These are phyloP conservation scores for Metschnikowia matae DNA, from an alignment of 805 yeast genomes.

Conservation along the genomic window DNA sequence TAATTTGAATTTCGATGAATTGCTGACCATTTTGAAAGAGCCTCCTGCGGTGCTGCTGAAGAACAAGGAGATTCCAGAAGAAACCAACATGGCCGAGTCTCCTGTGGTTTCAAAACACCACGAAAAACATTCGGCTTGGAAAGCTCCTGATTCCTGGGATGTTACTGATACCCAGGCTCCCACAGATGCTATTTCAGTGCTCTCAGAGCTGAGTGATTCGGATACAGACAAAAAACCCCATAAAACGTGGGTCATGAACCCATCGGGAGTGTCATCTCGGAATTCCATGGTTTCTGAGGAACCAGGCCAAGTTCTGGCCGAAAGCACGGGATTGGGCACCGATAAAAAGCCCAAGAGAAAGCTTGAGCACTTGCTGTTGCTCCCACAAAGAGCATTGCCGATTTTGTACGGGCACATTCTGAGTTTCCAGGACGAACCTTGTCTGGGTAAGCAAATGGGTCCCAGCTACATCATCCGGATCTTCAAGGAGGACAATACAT, in stretches of 20 bases:
- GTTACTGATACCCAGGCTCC: conserved; percentile 27
- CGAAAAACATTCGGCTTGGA: conserved; percentile 29
- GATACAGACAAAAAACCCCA: conserved; percentile 2
- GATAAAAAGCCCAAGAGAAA: conserved; percentile 7
- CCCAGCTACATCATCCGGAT: conserved; percentile 59
- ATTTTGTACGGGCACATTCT: conserved; percentile 28
- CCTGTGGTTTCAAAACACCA: conserved; percentile 7
- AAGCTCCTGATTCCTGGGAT: conserved; percentile 49
- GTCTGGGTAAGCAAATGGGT: conserved; percentile 16
- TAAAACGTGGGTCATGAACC: background rate
- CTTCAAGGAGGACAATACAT: conserved; percentile 78
- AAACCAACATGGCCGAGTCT: conserved; percentile 2
- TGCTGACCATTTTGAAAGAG: conserved; percentile 47
- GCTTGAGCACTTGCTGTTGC: conserved; percentile 9
- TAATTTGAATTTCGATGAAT: conserved; percentile 47
- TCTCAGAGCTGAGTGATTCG: conserved; percentile 13
- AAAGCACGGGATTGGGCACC: background rate
- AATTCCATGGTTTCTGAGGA: background rate
- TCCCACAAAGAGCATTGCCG: conserved; percentile 23
- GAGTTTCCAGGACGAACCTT: background rate
- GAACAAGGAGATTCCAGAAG: conserved; percentile 2
- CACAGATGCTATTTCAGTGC: conserved; percentile 3
- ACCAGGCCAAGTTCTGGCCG: background rate
- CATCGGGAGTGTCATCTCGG: background rate
- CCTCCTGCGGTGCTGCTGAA: conserved; percentile 7